A percentile compares a stretch with the other conserved stretches of the same genome.
These are phyloP conservation scores for Aspergillus sp. DNA, from an alignment of 2,329 filamentous ascomycete species.

Conservation along the genomic window DNA sequence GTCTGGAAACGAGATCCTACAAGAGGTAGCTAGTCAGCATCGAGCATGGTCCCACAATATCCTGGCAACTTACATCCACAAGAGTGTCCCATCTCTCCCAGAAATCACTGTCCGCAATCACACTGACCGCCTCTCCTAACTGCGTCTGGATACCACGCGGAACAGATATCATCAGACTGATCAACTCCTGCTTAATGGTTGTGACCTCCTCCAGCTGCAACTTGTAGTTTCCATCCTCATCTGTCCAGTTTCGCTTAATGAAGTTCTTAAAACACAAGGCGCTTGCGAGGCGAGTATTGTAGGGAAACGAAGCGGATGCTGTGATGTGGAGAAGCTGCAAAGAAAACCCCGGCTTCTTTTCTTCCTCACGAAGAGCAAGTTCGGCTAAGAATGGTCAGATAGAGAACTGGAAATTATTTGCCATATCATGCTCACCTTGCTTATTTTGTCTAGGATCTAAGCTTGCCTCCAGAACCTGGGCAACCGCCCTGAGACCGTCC, in stretches of 20 bases:
- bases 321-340: conserved; percentile 84
- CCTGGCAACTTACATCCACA: conserved; percentile 55
- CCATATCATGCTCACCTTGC: conserved; percentile 57
- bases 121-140: conserved; percentile 90
- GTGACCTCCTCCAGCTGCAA: conserved; percentile 71
- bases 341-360: conserved; percentile 79
- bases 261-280: conserved; percentile 98
- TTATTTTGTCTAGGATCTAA: conserved; percentile 81
- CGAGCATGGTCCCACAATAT: neutral
- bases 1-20: conserved; percentile 76
- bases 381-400: conserved; percentile 55
- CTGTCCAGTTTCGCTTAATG: conserved; percentile 87
- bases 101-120: conserved; percentile 97
- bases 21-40: conserved; percentile 3
- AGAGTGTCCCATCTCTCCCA: conserved; percentile 95
- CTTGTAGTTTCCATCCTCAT: conserved; percentile 92
- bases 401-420: neutral
- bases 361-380: conserved; percentile 65
- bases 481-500: conserved; percentile 55
- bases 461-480: conserved; percentile 81
- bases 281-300: conserved; percentile 74
- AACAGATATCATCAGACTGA: conserved; percentile 91
- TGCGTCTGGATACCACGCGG: conserved; percentile 83
- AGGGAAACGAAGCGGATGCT: conserved; percentile 61
- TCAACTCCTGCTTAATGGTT: conserved; percentile 89